These are phyloP conservation scores for Pedinophyceae sp. DNA, from an alignment of 139 green algal species.

Conservation along the genomic window DNA sequence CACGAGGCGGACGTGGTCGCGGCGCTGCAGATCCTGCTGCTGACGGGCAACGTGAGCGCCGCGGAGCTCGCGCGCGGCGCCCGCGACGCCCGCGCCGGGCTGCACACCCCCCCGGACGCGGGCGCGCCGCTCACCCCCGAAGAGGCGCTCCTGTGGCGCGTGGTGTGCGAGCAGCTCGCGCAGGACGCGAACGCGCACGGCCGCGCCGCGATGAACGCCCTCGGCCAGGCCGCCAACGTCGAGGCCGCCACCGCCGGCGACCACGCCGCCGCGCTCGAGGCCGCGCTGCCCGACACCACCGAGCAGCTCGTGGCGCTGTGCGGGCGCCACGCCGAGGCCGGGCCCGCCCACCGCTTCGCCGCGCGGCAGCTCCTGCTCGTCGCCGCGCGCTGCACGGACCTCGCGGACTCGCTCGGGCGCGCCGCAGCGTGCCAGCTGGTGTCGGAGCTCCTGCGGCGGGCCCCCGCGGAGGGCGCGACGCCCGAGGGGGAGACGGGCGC, in stretches of 20 bases:
- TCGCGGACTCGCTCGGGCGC: background rate
- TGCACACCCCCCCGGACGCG: too few relatives aligned
- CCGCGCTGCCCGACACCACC: background rate
- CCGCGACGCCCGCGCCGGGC: too few relatives aligned
- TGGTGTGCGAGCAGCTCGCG: background rate
- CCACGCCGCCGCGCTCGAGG: too few relatives aligned
- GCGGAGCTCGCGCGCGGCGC: too few relatives aligned
- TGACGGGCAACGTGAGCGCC: too few relatives aligned
- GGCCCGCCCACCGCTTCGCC: background rate
- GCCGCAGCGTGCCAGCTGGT: background rate
- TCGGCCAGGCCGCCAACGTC: background rate
- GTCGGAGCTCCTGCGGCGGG: background rate
- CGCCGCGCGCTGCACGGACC: background rate
- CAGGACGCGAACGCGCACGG: background rate
- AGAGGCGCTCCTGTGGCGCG: slow-evolving; percentile 1
- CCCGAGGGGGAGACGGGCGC: background rate
- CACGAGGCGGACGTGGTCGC: too few relatives aligned
- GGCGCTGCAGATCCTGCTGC: too few relatives aligned
- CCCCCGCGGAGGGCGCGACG: background rate
- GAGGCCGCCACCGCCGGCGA: background rate
- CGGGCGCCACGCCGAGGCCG: background rate
- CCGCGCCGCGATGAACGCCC: background rate
- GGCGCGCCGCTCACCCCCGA: background rate
- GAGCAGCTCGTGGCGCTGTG: background rate
- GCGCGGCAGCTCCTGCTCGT: background rate